Percentiles rank a stretch among this genome's conserved stretches.
These are phyloP conservation scores for Blastomyces percursus DNA, from an alignment of 2,329 filamentous ascomycete species.

Conservation along the genomic window DNA sequence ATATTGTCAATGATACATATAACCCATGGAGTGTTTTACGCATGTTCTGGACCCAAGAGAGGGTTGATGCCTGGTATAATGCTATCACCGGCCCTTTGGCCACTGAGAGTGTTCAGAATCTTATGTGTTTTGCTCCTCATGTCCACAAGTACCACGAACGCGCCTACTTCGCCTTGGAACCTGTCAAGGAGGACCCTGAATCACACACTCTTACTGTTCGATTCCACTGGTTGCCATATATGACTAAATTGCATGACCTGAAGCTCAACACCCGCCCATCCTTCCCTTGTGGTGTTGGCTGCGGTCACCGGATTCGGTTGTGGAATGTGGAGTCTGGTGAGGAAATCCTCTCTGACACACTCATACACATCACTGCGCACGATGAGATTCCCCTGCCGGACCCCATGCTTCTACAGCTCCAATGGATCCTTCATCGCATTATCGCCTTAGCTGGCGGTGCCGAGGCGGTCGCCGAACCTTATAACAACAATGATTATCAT, in stretches of 20 bases:
- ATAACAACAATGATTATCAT: slow-evolving; percentile 7
- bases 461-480: slow-evolving; percentile 3
- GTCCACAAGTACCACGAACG: slow-evolving; percentile 6
- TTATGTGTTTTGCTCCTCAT: slow-evolving; percentile 9
- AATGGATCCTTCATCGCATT: slow-evolving; percentile 8
- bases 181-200: background rate
- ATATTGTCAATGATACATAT: no score
- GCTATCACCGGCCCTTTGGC: background rate
- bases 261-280: background rate
- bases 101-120: slow-evolving; percentile 9
- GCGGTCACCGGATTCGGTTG: background rate
- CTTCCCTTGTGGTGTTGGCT: background rate
- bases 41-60: no score
- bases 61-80: no score
- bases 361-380: slow-evolving; percentile 1
- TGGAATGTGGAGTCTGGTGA: slow-evolving; percentile 2
- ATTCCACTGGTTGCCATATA: slow-evolving; percentile 10
- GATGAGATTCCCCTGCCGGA: slow-evolving; percentile 7
- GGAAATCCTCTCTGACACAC: slow-evolving; percentile 2
- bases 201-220: background rate
- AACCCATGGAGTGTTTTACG: no score
- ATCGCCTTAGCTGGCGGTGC: slow-evolving; percentile 6
- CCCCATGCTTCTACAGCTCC: slow-evolving; percentile 6
- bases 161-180: slow-evolving; percentile 9
- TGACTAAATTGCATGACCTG: background rate